These are phyloP conservation scores for Xylariaceae sp. DNA, from an alignment of 2,329 filamentous ascomycete species.

Conservation along the genomic window DNA sequence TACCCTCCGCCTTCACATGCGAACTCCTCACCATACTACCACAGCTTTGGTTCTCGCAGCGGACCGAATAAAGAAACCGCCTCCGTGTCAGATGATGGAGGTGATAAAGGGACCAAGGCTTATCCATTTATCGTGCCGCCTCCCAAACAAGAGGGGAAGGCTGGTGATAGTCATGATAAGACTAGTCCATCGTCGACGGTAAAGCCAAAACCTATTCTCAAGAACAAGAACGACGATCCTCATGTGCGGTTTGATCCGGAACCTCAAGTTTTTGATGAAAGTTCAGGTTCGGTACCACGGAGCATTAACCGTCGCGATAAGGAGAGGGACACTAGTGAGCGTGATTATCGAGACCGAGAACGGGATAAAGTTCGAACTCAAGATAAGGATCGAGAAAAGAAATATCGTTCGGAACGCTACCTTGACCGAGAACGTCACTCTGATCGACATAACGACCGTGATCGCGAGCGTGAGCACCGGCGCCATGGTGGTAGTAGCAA, in stretches of 20 bases:
- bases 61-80: neutral
- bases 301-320: slow-evolving; percentile 36
- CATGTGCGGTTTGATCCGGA: slow-evolving; percentile 60
- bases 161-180: slow-evolving; percentile 25
- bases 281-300: slow-evolving; percentile 47
- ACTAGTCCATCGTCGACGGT: slow-evolving; percentile 45
- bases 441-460: slow-evolving; percentile 45
- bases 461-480: slow-evolving; percentile 39
- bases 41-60: slow-evolving; percentile 15
- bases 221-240: slow-evolving; percentile 62
- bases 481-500: slow-evolving; percentile 10
- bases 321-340: slow-evolving; percentile 9
- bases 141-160: slow-evolving; percentile 33
- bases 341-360: slow-evolving; percentile 21
- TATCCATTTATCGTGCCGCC: slow-evolving; percentile 51
- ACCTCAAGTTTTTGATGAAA: slow-evolving; percentile 40
- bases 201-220: slow-evolving; percentile 63
- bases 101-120: slow-evolving; percentile 40
- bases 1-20: slow-evolving; percentile 31
- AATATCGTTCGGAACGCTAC: slow-evolving; percentile 18
- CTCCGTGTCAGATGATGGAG: slow-evolving; percentile 17
- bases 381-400: slow-evolving; percentile 26
- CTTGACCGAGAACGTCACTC: slow-evolving; percentile 40
- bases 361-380: slow-evolving; percentile 26
- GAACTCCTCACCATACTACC: slow-evolving; percentile 26